A percentile compares a stretch with the other conserved stretches of the same genome.
Conservation (phyloP, 768 basidiomycete species). For the Epithele typhae region DNA sequence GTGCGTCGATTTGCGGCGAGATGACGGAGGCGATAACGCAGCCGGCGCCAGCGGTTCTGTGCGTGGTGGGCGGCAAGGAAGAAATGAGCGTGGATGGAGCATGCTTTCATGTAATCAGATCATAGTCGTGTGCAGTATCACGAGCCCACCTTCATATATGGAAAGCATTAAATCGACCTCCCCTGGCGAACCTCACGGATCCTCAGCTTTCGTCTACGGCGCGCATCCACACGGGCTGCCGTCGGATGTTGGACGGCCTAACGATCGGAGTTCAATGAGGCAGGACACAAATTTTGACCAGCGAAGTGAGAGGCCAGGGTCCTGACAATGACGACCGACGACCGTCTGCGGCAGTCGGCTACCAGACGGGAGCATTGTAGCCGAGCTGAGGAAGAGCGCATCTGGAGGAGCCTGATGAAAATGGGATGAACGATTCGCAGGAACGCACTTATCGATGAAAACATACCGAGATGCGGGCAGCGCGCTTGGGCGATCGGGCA, state of each 20-base stretch:
- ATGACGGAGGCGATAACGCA: conserved; percentile 26
- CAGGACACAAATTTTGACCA: too few species aligned
- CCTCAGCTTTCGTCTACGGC: too few species aligned
- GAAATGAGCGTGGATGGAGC: conserved; percentile 16
- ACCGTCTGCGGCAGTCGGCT: too few species aligned
- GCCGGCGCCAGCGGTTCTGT: conserved; percentile 16
- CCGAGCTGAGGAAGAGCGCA: too few species aligned
- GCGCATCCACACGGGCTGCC: too few species aligned
- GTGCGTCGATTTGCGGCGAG: conserved; percentile 17
- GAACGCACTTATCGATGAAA: conserved; percentile 10
- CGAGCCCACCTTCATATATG: conserved; percentile 16
- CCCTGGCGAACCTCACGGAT: conserved; percentile 15
- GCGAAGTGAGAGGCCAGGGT: too few species aligned
- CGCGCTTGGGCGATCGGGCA: neutral
- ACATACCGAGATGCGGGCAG: neutral
- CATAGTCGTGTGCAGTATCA: conserved; percentile 25
- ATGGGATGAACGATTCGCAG: neutral
- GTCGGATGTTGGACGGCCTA: too few species aligned
- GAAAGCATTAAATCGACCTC: conserved; percentile 21
- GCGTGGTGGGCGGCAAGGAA: conserved; percentile 20
- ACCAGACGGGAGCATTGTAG: too few species aligned
- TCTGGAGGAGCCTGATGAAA: too few species aligned
- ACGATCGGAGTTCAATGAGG: too few species aligned
- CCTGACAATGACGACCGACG: too few species aligned
- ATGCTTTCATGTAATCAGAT: conserved; percentile 23